A percentile compares a stretch with the other conserved stretches of the same genome.
Evolutionary conservation across 1,284 basidiomycete species (phyloP).

Genomic region (Boletus sp.): DNA sequence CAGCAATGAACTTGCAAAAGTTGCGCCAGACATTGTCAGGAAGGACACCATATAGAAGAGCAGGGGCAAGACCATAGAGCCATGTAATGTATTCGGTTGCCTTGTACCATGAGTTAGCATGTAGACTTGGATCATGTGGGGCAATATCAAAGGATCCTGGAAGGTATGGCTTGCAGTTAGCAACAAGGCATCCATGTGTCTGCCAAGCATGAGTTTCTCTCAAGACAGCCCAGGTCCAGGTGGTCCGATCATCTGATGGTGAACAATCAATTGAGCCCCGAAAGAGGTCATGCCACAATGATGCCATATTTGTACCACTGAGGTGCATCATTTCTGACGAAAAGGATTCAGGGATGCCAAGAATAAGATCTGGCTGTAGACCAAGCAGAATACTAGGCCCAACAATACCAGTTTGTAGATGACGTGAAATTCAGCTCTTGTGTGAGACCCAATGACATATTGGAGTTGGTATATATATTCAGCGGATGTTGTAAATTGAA

Average conservation of each 20-base stretch:
- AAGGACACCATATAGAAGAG: background rate
- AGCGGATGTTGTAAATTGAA: background rate
- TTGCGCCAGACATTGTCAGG: background rate
- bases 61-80: background rate
- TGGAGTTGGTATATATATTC: background rate
- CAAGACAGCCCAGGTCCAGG: background rate
- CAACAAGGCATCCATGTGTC: background rate
- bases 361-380: background rate
- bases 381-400: slow-evolving; percentile 1
- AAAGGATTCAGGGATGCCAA: background rate
- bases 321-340: slow-evolving; percentile 3
- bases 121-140: background rate
- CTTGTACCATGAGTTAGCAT: slow-evolving; percentile 12
- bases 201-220: background rate
- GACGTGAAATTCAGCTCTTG: background rate
- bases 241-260: background rate
- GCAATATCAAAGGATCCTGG: slow-evolving; percentile 4
- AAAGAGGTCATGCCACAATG: background rate
- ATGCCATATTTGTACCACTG: slow-evolving; percentile 1
- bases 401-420: background rate
- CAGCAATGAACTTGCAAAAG: background rate
- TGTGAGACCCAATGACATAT: background rate
- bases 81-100: background rate
- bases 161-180: background rate
- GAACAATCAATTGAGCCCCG: background rate